Evolutionary conservation across 257 asterid genomes (phyloP), one percentile per base, ranked within the genome.

Genomic region (Marsdenia floribunda): DNA sequence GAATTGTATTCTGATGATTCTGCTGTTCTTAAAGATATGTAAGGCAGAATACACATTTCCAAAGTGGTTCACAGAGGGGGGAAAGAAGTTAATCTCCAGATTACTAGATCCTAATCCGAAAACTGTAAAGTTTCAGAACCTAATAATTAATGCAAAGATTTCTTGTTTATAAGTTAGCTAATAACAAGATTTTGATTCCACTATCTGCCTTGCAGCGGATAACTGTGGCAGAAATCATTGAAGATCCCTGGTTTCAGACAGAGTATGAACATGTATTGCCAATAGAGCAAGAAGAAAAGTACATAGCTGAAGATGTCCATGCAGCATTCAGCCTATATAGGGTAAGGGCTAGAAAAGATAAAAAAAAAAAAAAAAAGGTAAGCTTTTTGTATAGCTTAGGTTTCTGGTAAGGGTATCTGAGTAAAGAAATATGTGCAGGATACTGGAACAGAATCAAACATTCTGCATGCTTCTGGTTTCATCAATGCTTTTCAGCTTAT

Each of bases 401-500:
- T 59, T 35, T 44, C 40, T 52, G 26, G 8, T 58, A 49, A 75
- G 24, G 24, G 0, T 12, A 50, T 15, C 12, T 50, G 52, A 65
- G 9, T 40, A 37, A 75, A 2, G 19, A 16, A 52, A 6, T 71
- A 24, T 64, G 72, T 37, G 5, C 63, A 81, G 78, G 80, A 50
- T 71, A 65, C 72, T 38, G 73, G 71, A 60, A 73, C 73, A 71
- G 80, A 72, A 75, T 53, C 11, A 60, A 66, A 26, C 15, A 38
- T 55, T 40, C 53, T 68, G 35, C 38, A n/a, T 4, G 11, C 72
- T 44, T 66, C 80, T 33, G 69, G 71, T 53, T 81, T 77, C 70
- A 81, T 81, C 72, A 81, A 77, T 77, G 85, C 82, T 49, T 81
- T 81, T 71, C 76, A 46, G 76, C 81, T 81, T 57, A 81, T 81